These are phyloP conservation scores for Fistulinella cinereoalba DNA, from an alignment of 1,284 basidiomycete genomes.

Conservation along the genomic window DNA sequence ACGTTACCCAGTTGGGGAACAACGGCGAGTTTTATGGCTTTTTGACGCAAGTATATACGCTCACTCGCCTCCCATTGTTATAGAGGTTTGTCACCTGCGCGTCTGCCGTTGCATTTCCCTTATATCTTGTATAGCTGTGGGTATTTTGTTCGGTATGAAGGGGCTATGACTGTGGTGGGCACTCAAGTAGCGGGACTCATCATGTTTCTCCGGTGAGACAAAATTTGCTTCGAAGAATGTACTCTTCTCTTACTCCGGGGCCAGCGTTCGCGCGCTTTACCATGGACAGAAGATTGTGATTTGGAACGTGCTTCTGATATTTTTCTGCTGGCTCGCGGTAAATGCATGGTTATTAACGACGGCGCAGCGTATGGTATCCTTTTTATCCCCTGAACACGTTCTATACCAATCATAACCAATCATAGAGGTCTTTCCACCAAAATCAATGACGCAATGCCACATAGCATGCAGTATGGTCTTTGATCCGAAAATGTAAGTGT, in stretches of 20 bases:
- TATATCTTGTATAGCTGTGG: conserved; percentile 13
- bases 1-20: conserved; percentile 33
- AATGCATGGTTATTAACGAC: conserved; percentile 41
- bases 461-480: conserved; percentile 45
- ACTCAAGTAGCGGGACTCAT: conserved; percentile 41
- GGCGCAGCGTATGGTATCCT: conserved; percentile 18
- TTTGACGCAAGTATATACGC: background rate
- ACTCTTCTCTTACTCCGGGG: background rate
- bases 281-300: conserved; percentile 17
- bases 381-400: background rate
- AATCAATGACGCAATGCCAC: too few species aligned
- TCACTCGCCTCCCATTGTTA: background rate
- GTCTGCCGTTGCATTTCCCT: background rate
- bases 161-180: conserved; percentile 43
- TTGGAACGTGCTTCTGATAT: conserved; percentile 24
- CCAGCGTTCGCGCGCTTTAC: conserved; percentile 19
- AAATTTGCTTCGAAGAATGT: background rate
- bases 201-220: conserved; percentile 45
- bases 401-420: conserved; percentile 6
- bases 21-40: conserved; percentile 36
- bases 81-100: conserved; percentile 12
- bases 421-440: too few species aligned
- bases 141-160: conserved; percentile 38
- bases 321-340: conserved; percentile 34
- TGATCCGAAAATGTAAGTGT: too few species aligned